Percentiles rank a stretch among this genome's conserved stretches.
These are phyloP conservation scores for Pythium guiyangense DNA, from an alignment of 352 stramenopile species.

Conservation along the genomic window DNA sequence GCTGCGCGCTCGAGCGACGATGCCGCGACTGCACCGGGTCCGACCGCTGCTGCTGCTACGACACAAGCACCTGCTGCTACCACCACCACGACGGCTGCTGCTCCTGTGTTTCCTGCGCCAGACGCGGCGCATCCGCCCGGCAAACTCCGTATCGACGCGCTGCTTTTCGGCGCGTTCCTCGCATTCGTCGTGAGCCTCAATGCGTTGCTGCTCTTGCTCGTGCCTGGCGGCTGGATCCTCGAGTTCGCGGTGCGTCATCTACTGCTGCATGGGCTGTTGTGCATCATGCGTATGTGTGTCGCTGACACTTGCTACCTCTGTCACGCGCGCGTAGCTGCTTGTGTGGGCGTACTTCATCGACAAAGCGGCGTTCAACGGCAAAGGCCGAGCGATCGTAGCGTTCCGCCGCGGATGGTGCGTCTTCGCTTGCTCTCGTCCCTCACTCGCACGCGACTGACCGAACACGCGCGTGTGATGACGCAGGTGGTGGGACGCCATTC, in stretches of 20 bases:
- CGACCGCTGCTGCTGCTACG: neutral
- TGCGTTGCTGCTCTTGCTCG: conserved; percentile 19
- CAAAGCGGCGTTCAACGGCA: conserved; percentile 35
- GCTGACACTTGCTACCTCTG: neutral
- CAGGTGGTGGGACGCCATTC: conserved; percentile 38
- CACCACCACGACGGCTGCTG: neutral
- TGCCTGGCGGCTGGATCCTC: conserved; percentile 22
- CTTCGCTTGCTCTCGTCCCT: neutral
- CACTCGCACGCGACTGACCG: too few relatives aligned
- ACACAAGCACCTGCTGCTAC: neutral
- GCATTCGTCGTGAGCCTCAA: conserved; percentile 20
- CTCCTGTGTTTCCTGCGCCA: neutral
- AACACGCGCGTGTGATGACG: neutral
- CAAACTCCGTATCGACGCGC: conserved; percentile 1
- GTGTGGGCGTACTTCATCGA: conserved; percentile 29
- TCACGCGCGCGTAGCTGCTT: conserved; percentile 16
- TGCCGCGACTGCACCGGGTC: neutral
- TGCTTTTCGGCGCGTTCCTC: conserved; percentile 16
- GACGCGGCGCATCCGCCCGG: neutral
- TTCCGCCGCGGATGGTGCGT: conserved; percentile 30
- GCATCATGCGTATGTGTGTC: neutral
- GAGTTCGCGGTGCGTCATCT: conserved; percentile 14
- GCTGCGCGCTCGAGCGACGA: neutral
- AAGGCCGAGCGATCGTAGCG: conserved; percentile 20
- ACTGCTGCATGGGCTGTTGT: neutral